Conservation (phyloP, 169 alveolate species). For the Eimeria nieschulzi region DNA sequence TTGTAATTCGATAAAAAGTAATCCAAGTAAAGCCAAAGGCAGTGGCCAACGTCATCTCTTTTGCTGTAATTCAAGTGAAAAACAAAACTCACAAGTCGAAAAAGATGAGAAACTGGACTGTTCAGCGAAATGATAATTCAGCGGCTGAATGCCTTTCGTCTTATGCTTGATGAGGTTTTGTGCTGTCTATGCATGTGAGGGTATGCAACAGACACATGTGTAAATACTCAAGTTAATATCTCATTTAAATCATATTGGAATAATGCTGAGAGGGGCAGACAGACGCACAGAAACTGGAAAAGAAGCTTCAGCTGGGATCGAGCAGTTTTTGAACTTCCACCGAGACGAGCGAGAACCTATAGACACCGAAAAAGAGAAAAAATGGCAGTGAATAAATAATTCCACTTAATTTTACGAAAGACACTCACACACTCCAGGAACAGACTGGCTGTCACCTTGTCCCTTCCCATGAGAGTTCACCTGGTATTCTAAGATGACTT, state of each 20-base stretch:
- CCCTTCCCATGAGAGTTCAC: neutral
- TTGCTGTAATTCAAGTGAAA: neutral
- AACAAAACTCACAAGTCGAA: neutral
- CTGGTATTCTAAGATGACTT: constrained; percentile 46
- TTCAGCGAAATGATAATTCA: no score
- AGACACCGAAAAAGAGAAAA: neutral
- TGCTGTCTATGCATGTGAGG: no score
- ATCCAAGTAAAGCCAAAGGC: constrained; percentile 65
- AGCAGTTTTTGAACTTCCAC: constrained; percentile 42
- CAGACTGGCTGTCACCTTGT: neutral
- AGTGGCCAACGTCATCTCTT: constrained; percentile 60
- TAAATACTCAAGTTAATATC: neutral
- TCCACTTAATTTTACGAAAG: no score
- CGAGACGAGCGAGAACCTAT: constrained; percentile 62
- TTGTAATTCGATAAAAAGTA: neutral
- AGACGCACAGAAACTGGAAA: constrained; percentile 22
- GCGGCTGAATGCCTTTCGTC: no score
- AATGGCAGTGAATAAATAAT: no score
- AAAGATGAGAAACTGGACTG: no score
- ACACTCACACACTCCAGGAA: neutral
- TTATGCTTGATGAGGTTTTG: no score
- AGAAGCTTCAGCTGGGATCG: constrained; percentile 61
- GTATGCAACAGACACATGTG: no score
- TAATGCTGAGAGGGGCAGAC: no score
- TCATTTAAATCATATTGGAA: neutral